Evolutionary conservation across 2,329 filamentous ascomycete species (phyloP).

Genomic region (Epichloe baconii): DNA sequence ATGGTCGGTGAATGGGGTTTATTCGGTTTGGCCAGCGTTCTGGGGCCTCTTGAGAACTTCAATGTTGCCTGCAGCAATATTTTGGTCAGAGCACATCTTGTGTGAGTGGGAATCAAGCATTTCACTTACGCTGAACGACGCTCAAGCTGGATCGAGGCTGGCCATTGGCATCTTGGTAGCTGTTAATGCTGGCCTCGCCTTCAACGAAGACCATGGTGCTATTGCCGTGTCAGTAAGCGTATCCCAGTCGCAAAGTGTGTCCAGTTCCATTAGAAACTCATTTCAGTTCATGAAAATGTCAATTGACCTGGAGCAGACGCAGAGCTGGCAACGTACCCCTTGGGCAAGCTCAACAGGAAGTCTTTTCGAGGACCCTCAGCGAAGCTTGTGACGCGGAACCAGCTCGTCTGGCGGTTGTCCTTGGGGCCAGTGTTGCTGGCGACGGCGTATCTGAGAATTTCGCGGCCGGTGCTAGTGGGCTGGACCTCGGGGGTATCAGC

Average conservation of each 20-base stretch:
- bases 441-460: slow-evolving; percentile 66
- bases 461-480: slow-evolving; percentile 54
- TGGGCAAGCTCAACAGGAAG: slow-evolving; percentile 58
- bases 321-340: slow-evolving; percentile 54
- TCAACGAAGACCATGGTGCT: slow-evolving; percentile 75
- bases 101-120: not conserved
- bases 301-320: not conserved
- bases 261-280: not conserved
- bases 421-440: slow-evolving; percentile 52
- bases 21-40: slow-evolving; percentile 12
- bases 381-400: slow-evolving; percentile 73
- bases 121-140: slow-evolving; percentile 64
- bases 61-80: slow-evolving; percentile 23
- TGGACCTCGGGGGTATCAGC: slow-evolving; percentile 65
- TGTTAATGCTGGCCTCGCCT: slow-evolving; percentile 59
- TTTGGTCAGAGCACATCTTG: not conserved
- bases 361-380: slow-evolving; percentile 57
- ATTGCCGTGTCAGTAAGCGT: slow-evolving; percentile 9
- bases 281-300: not conserved
- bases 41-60: slow-evolving; percentile 33
- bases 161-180: slow-evolving; percentile 58
- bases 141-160: slow-evolving; percentile 51
- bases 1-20: slow-evolving; percentile 1
- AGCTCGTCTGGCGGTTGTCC: slow-evolving; percentile 67
- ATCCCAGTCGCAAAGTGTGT: not conserved